phyloP scores from a whole-genome alignment of 2,329 filamentous ascomycete genomes.

The Stenocarpella maydis region DNA sequence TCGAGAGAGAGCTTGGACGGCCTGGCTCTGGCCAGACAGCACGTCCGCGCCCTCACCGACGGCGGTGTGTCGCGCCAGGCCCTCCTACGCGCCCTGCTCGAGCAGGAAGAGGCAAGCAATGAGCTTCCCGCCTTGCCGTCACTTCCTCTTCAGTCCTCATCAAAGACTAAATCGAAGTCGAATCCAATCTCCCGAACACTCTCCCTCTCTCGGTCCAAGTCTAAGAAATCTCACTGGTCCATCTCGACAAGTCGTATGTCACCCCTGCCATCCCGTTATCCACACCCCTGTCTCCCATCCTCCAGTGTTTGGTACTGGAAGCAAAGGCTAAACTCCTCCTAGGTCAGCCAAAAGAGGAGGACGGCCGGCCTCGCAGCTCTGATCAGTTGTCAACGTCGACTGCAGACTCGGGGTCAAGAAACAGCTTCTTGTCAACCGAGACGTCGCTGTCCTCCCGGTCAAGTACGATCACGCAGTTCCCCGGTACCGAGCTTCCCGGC shows the following conservation, averaged over 20 bases:
- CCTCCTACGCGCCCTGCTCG: conserved; percentile 44
- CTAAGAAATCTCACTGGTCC: conserved; percentile 32
- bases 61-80: conserved; percentile 44
- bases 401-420: conserved; percentile 56
- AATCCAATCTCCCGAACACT: conserved; percentile 27
- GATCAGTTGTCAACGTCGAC: conserved; percentile 36
- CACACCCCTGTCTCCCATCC: not conserved
- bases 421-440: conserved; percentile 52
- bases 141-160: conserved; percentile 25
- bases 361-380: conserved; percentile 31
- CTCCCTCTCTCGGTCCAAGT: conserved; percentile 30
- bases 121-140: conserved; percentile 26
- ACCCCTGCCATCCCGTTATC: not conserved
- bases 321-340: conserved; percentile 13
- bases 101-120: conserved; percentile 40
- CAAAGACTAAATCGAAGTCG: conserved; percentile 26
- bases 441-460: conserved; percentile 44
- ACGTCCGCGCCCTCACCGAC: conserved; percentile 44
- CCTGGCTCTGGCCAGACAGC: conserved; percentile 43
- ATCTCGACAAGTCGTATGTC: conserved; percentile 28
- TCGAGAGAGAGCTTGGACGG: conserved; percentile 42
- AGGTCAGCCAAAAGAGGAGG: conserved; percentile 28
- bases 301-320: conserved; percentile 5
- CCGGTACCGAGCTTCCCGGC: conserved; percentile 48
- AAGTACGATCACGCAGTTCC: conserved; percentile 45